Conservation (phyloP, 345 rosid species). For the Aquilaria yunnanensis region DNA sequence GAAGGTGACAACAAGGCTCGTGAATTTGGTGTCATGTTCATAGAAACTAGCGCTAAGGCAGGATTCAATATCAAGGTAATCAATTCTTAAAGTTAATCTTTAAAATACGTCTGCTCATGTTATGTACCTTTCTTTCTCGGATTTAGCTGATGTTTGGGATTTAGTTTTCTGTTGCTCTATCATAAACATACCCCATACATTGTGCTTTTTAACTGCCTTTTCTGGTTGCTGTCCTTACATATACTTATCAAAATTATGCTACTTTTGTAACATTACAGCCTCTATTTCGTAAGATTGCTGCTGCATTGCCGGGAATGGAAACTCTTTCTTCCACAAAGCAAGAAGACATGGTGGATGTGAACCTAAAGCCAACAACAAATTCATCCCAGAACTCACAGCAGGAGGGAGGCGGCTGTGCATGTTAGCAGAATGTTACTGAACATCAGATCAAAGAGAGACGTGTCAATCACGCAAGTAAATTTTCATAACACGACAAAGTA, state of each 20-base stretch:
- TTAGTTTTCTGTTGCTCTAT: not conserved
- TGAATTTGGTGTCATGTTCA: conserved; percentile 82
- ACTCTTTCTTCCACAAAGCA: conserved; percentile 75
- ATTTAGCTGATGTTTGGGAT: not conserved
- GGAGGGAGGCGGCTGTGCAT: conserved; percentile 83
- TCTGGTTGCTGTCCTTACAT: too few relatives aligned
- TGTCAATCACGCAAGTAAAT: conserved; percentile 6
- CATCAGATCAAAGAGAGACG: not conserved
- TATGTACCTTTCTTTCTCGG: not conserved
- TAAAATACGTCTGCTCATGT: not conserved
- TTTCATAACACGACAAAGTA: not conserved
- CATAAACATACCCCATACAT: not conserved
- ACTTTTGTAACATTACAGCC: conserved; percentile 47
- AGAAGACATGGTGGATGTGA: conserved; percentile 97
- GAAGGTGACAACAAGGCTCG: conserved; percentile 88
- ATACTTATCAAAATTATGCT: too few relatives aligned
- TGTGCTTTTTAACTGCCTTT: too few relatives aligned
- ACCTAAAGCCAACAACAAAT: conserved; percentile 65
- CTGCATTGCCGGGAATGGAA: conserved; percentile 97
- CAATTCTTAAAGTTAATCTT: not conserved
- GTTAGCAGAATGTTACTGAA: conserved; percentile 29
- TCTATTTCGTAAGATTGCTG: conserved; percentile 86
- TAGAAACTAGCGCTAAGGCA: conserved; percentile 94
- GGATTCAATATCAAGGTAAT: conserved; percentile 88
- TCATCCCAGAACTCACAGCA: conserved; percentile 64